phyloP scores from a whole-genome alignment of 331 rosid genomes.

The Saraca asoca region DNA sequence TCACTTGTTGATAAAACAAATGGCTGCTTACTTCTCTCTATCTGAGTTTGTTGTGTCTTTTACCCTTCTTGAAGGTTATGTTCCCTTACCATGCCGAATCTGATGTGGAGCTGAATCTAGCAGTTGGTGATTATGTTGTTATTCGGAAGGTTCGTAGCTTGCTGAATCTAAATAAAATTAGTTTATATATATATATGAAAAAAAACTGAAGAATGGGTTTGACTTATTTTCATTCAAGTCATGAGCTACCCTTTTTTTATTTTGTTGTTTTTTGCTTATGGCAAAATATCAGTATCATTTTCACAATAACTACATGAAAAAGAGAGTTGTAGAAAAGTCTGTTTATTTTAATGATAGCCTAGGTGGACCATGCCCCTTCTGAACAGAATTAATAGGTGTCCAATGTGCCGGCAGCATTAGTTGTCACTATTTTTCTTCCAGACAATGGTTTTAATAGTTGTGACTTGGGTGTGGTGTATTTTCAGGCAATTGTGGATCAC shows the following conservation, averaged over 20 bases:
- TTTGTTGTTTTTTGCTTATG: not conserved
- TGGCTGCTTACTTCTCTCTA: slow-evolving; percentile 26
- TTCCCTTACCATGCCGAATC: slow-evolving; percentile 82
- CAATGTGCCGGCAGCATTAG: slow-evolving; percentile 12
- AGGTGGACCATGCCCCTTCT: slow-evolving; percentile 9
- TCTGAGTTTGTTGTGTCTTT: slow-evolving; percentile 25
- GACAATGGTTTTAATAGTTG: no score
- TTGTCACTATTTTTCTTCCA: not conserved
- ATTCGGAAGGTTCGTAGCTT: slow-evolving; percentile 74
- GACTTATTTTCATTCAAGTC: slow-evolving; percentile 14
- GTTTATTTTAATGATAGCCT: not conserved
- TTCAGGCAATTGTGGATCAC: slow-evolving; percentile 13
- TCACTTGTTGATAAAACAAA: slow-evolving; percentile 1
- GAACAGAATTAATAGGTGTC: not conserved
- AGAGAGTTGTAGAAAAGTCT: not conserved
- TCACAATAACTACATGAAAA: slow-evolving; percentile 9
- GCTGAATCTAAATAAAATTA: slow-evolving; percentile 6
- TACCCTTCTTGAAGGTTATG: slow-evolving; percentile 57
- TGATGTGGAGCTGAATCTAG: slow-evolving; percentile 79
- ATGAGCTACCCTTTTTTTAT: not conserved
- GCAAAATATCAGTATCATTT: slow-evolving; percentile 6
- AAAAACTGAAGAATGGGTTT: not conserved
- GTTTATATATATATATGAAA: not conserved
- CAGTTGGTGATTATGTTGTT: slow-evolving; percentile 81
- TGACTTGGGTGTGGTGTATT: not conserved